phyloP scores from a whole-genome alignment of 2,329 filamentous ascomycete species.

The Aureobasidium sp. region DNA sequence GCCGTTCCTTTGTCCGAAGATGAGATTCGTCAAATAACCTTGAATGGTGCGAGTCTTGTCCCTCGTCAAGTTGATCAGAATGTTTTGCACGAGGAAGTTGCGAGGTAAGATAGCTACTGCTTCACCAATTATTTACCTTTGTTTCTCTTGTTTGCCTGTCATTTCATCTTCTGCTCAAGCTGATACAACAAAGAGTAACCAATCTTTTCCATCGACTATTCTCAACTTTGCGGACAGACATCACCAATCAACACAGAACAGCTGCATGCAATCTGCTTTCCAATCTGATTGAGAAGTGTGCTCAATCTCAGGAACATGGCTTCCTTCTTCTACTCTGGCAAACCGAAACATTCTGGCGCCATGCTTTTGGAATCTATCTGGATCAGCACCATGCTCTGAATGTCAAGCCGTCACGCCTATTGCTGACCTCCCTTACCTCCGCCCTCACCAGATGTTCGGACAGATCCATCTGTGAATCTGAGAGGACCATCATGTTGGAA shows the following conservation, averaged over 20 bases:
- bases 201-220: not conserved
- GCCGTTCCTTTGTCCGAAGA: slow-evolving; percentile 5
- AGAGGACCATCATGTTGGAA: not conserved
- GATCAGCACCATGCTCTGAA: slow-evolving; percentile 37
- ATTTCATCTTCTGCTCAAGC: not conserved
- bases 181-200: not conserved
- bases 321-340: slow-evolving; percentile 29
- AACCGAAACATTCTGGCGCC: slow-evolving; percentile 31
- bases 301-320: slow-evolving; percentile 25
- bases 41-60: slow-evolving; percentile 13
- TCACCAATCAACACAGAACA: slow-evolving; percentile 34
- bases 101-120: not conserved
- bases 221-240: slow-evolving; percentile 9
- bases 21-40: slow-evolving; percentile 9
- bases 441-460: slow-evolving; percentile 28
- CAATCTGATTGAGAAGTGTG: slow-evolving; percentile 36
- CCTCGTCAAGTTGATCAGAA: slow-evolving; percentile 2
- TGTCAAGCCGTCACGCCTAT: slow-evolving; percentile 41
- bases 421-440: slow-evolving; percentile 36
- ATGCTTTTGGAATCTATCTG: slow-evolving; percentile 36
- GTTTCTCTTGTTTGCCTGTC: not conserved
- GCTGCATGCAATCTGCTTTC: slow-evolving; percentile 43
- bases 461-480: not conserved
- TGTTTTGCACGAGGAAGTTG: not conserved
- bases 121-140: not conserved